Conservation (phyloP, 179 eudicot species). For the Heliamphora pulchella region DNA sequence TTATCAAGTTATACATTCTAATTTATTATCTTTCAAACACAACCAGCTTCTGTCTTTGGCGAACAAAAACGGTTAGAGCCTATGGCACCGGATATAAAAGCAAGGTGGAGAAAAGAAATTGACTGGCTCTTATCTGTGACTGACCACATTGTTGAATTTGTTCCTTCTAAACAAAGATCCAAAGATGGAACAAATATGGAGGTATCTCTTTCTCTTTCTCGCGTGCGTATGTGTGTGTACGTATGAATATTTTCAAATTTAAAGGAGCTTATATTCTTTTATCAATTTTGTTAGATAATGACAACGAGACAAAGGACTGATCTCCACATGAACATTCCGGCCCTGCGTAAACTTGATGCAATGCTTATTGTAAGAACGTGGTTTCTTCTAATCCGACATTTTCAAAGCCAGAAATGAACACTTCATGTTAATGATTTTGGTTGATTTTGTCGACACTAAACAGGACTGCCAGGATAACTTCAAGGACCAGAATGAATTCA, state of each 20-base stretch:
- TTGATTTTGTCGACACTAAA: conserved; percentile 19
- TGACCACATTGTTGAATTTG: conserved; percentile 85
- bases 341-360: conserved; percentile 70
- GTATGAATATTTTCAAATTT: neutral
- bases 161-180: conserved; percentile 64
- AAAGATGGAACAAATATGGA: conserved; percentile 77
- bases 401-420: conserved; percentile 15
- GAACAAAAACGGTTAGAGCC: conserved; percentile 67
- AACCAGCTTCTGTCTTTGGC: conserved; percentile 78
- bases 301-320: conserved; percentile 71
- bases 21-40: neutral
- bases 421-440: conserved; percentile 28
- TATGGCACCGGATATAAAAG: conserved; percentile 56
- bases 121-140: conserved; percentile 87
- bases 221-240: neutral
- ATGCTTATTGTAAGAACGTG: conserved; percentile 68
- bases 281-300: conserved; percentile 54
- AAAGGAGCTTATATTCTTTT: neutral
- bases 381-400: neutral
- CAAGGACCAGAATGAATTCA: conserved; percentile 52
- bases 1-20: too few species aligned
- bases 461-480: conserved; percentile 83
- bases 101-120: conserved; percentile 79
- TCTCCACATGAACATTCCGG: conserved; percentile 68
- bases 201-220: conserved; percentile 31